phyloP scores from a whole-genome alignment of 129 eudicot species.

The Flaveria sonorensis region DNA sequence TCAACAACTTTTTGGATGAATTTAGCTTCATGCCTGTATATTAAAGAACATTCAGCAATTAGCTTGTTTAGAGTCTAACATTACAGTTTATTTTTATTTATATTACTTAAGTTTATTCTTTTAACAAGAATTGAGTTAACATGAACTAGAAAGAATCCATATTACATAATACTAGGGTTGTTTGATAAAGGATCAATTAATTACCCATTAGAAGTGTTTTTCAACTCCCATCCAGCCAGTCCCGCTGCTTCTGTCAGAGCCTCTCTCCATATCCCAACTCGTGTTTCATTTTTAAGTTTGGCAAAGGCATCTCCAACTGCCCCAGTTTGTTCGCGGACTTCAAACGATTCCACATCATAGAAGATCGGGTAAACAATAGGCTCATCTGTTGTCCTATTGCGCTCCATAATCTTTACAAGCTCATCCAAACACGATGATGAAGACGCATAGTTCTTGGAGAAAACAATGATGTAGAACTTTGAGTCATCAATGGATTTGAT shows the following conservation, averaged over 20 bases:
- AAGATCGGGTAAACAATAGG: background rate
- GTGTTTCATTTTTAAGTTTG: background rate
- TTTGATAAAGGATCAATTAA: background rate
- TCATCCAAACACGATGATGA: background rate
- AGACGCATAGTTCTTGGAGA: background rate
- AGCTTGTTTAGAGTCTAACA: background rate
- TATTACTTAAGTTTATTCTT: background rate
- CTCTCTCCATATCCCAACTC: background rate
- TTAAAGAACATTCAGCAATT: background rate
- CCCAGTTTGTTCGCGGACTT: background rate
- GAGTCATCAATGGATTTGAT: background rate
- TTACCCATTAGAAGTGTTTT: background rate
- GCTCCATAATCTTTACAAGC: background rate
- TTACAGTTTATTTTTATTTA: background rate
- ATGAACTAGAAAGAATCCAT: background rate
- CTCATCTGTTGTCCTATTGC: background rate
- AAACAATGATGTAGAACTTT: background rate
- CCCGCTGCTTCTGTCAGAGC: background rate
- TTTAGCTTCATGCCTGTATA: background rate
- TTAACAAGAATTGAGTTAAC: background rate
- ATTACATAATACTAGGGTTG: background rate
- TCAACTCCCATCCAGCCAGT: background rate
- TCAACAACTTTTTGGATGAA: background rate
- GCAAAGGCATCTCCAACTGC: background rate
- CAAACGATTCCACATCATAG: background rate